These are phyloP conservation scores for Phytophthora rubi DNA, from an alignment of 352 stramenopile genomes.

Conservation along the genomic window DNA sequence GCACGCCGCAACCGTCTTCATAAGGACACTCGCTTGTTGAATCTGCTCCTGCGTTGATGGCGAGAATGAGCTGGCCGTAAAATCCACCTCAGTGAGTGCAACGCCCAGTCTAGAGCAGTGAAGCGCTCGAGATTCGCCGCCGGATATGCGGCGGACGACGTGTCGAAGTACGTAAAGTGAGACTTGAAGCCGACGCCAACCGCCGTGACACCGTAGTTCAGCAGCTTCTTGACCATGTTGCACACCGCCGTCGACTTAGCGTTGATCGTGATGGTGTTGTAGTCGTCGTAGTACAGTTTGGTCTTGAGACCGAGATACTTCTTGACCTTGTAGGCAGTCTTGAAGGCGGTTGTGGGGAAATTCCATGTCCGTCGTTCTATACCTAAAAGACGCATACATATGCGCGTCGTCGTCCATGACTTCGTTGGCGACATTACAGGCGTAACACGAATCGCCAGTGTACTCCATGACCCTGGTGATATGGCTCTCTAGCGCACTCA, in stretches of 20 bases:
- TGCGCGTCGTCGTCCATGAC: conserved; percentile 39
- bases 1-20: conserved; percentile 31
- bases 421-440: conserved; percentile 45
- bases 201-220: conserved; percentile 20
- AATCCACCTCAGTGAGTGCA: conserved; percentile 36
- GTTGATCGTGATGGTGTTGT: conserved; percentile 41
- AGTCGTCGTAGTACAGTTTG: conserved; percentile 40
- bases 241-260: conserved; percentile 35
- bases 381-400: conserved; percentile 38
- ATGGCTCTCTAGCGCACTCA: conserved; percentile 38
- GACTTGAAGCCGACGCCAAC: conserved; percentile 36
- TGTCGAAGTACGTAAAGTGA: conserved; percentile 16
- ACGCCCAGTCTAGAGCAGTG: conserved; percentile 35
- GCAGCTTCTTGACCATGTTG: conserved; percentile 28
- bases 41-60: conserved; percentile 19
- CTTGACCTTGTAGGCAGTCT: conserved; percentile 34
- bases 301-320: conserved; percentile 32
- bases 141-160: conserved; percentile 19
- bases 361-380: conserved; percentile 39
- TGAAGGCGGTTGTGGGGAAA: conserved; percentile 39
- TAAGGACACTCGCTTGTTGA: conserved; percentile 23
- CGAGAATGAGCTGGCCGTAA: conserved; percentile 23
- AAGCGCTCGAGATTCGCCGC: conserved; percentile 33
- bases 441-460: conserved; percentile 35
- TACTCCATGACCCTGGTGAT: conserved; percentile 37